Conservation (phyloP, 1,284 basidiomycete species). For the Naganishia sp. region DNA sequence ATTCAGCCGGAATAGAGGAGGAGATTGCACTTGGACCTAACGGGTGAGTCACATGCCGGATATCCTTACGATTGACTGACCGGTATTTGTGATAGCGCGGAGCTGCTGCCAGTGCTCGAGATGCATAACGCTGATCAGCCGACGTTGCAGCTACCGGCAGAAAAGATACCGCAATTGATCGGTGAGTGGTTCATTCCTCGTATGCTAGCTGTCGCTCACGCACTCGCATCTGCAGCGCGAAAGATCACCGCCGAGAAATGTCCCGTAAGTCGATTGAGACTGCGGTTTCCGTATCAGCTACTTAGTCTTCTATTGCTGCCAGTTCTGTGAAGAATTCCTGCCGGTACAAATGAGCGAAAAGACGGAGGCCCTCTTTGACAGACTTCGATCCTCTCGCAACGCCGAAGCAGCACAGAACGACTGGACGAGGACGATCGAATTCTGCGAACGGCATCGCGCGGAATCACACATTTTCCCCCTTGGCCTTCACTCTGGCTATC, state of each 20-base stretch:
- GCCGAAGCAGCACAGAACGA: not conserved
- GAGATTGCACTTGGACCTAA: slow-evolving; percentile 13
- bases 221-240: not conserved
- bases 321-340: slow-evolving; percentile 40
- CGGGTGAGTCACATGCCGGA: not conserved
- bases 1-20: slow-evolving; percentile 2
- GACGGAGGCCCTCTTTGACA: not conserved
- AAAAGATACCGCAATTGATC: slow-evolving; percentile 17
- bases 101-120: slow-evolving; percentile 5
- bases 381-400: not conserved
- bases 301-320: not conserved
- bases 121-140: slow-evolving; percentile 3
- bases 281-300: not conserved
- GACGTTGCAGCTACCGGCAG: slow-evolving; percentile 12
- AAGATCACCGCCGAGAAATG: slow-evolving; percentile 18
- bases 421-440: slow-evolving; percentile 37
- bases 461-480: slow-evolving; percentile 45
- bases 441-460: slow-evolving; percentile 45
- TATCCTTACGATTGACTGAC: not conserved
- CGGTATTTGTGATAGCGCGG: not conserved
- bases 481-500: slow-evolving; percentile 45
- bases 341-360: slow-evolving; percentile 34
- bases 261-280: not conserved
- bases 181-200: not conserved
- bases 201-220: not conserved